Conservation (phyloP, 2,329 filamentous ascomycete species). For the Paramyrothecium roridum region DNA sequence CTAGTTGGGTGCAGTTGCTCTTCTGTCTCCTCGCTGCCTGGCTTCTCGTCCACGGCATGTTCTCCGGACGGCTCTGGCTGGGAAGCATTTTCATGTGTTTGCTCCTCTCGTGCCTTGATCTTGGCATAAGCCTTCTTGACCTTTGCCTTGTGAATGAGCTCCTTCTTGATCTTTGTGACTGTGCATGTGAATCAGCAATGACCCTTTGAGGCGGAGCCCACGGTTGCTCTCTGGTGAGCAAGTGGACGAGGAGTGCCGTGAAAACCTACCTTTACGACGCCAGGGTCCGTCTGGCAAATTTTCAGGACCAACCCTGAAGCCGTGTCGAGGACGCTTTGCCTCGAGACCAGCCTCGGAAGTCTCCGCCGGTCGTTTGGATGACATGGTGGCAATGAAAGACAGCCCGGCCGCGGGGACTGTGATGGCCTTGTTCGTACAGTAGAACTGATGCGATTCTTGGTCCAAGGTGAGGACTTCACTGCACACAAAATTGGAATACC, state of each 20-base stretch:
- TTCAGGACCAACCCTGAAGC: conserved; percentile 82
- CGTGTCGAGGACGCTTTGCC: conserved; percentile 58
- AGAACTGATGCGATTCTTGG: too few species aligned
- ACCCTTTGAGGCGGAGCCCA: not conserved
- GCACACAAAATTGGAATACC: too few species aligned
- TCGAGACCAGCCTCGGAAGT: conserved; percentile 26
- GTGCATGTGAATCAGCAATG: not conserved
- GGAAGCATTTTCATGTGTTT: conserved; percentile 11
- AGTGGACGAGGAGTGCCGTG: not conserved
- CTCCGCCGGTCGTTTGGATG: conserved; percentile 25
- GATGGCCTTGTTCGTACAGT: not conserved
- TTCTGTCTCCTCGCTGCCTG: conserved; percentile 13
- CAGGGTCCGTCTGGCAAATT: conserved; percentile 90
- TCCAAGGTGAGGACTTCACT: too few species aligned
- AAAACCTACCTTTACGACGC: conserved; percentile 64
- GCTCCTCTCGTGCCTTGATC: conserved; percentile 57
- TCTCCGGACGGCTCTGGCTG: conserved; percentile 9
- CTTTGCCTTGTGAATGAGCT: conserved; percentile 88
- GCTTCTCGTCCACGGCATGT: conserved; percentile 12
- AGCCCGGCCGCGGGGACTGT: not conserved
- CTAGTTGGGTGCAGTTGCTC: conserved; percentile 32
- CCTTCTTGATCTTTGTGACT: conserved; percentile 87
- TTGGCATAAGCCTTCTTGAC: conserved; percentile 91
- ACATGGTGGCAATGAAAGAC: conserved; percentile 17
- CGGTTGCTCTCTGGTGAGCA: not conserved